A percentile compares a stretch with the other conserved stretches of the same genome.
Conservation (phyloP, 768 basidiomycete species). For the Xerocomellus intermedius region DNA sequence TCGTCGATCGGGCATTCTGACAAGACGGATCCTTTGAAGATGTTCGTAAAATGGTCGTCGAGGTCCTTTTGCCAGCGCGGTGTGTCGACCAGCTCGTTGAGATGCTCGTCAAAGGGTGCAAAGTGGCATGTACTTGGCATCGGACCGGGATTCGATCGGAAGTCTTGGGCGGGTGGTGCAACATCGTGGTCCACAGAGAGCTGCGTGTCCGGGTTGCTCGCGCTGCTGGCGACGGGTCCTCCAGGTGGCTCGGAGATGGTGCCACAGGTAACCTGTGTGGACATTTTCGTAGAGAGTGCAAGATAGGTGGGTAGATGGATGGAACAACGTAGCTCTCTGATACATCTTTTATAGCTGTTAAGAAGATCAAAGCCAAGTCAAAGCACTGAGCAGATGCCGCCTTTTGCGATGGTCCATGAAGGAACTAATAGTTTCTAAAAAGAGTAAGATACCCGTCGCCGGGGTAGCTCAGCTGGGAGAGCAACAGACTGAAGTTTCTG, state of each 20-base stretch:
- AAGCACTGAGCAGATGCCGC: neutral
- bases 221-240: neutral
- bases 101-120: slow-evolving; percentile 11
- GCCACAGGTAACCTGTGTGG: neutral
- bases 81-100: neutral
- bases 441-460: slow-evolving; percentile 26
- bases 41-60: slow-evolving; percentile 10
- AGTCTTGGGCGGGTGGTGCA: neutral
- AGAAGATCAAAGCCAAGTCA: slow-evolving; percentile 3
- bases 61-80: slow-evolving; percentile 16
- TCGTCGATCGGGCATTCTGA: slow-evolving; percentile 5
- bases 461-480: slow-evolving; percentile 75
- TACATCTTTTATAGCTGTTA: slow-evolving; percentile 6
- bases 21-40: slow-evolving; percentile 12
- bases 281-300: neutral
- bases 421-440: neutral
- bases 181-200: neutral
- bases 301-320: neutral
- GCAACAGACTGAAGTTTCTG: slow-evolving; percentile 60
- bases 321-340: neutral
- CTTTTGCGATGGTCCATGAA: neutral
- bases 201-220: neutral
- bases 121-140: neutral
- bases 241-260: neutral
- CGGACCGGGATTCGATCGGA: neutral